A percentile compares a stretch with the other conserved stretches of the same genome.
Evolutionary conservation across 2,329 filamentous ascomycete species (phyloP).

Genomic region (Botrytis pseudocinerea): DNA sequence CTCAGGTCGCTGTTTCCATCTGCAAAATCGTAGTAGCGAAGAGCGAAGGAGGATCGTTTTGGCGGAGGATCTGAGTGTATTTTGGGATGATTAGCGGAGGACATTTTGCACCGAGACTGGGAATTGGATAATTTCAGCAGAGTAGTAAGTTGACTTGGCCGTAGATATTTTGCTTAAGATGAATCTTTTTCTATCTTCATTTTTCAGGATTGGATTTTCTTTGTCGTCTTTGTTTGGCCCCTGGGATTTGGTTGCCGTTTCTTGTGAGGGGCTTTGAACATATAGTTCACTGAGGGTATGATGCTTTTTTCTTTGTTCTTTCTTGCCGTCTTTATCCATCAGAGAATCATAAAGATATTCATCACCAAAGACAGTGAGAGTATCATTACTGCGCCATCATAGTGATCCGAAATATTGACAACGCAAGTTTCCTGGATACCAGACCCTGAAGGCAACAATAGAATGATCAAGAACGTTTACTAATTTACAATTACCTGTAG

Average conservation of each 20-base stretch:
- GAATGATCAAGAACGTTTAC: no score
- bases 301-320: background rate
- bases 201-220: background rate
- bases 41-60: background rate
- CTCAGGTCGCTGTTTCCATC: background rate
- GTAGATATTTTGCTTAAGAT: background rate
- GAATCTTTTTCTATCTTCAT: background rate
- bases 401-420: no score
- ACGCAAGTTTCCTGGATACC: no score
- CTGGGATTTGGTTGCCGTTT: background rate
- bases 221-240: background rate
- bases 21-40: background rate
- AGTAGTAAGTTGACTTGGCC: background rate
- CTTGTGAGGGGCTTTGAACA: background rate
- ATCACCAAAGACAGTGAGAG: no score
- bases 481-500: no score
- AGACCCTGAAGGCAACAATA: no score
- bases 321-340: background rate
- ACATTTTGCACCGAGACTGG: background rate
- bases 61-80: background rate
- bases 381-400: no score
- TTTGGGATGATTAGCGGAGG: background rate
- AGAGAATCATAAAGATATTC: no score
- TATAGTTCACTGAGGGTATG: background rate
- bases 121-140: background rate